Evolutionary conservation across 306 rosid genomes (phyloP), one percentile per base, ranked within the genome.

Genomic region (Pterocarpus santalinus): DNA sequence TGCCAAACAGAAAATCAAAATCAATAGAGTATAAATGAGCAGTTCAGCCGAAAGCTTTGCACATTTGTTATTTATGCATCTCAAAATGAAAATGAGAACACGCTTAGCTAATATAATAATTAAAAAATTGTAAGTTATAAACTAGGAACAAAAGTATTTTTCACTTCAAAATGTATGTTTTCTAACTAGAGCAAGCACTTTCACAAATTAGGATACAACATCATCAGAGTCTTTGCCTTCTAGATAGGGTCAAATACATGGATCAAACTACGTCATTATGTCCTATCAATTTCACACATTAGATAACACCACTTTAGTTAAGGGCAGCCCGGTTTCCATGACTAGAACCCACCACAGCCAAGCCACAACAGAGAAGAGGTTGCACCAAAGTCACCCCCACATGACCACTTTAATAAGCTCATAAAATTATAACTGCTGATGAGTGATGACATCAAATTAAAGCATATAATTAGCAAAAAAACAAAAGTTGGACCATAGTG

Each of bases 1-100:
- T 96, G 98, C 90, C 80, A 78, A 73, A 70, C 46, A 82, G 85
- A 34, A 51, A 55, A 43, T 17, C 62, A 73, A 57, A 85, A 36
- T 80, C 51, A 84, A 79, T 36, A 64, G 71, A 34, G 41, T 57
- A 80, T 60, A 77, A 60, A 61, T n/a, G 12, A 71, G 70, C 65
- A 69, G 68, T 53, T 55, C 76, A 73, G 67, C 58, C 55, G 53
- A 81, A 28, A 47, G 64, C 28, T 41, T 70, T 34, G 41, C 41
- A 30, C 7, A 22, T 36, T 70, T 51, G 55, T 56, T 83, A 71
- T 58, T 51, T 52, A 13, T 4, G 53, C 4, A 67, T 72, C 49
- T 5, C 13, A 56, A 39, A 46, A 34, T 51, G n/a, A 57, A 57
- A 41, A 51, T 13, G 34, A 47, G 32, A 46, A 33, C 30, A 22